Evolutionary conservation across 2,329 filamentous ascomycete species (phyloP), one percentile per base, ranked within the genome.

Genomic region (Fusarium newnesense): DNA sequence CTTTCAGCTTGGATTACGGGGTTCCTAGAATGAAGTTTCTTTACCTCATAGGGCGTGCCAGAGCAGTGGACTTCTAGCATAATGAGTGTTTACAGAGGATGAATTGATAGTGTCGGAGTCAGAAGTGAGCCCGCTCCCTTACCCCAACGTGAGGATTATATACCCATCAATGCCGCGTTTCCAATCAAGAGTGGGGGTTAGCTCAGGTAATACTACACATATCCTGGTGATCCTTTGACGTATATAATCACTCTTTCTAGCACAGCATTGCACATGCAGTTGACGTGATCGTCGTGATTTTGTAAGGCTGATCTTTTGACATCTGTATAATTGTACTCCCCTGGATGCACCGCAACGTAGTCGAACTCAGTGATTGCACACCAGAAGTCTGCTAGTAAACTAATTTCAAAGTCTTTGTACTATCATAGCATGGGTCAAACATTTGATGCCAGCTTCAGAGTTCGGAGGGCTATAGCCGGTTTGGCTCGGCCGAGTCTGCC

Each of bases 1-100:
- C 21, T 15, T 5, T 1, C 9, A 11, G 2, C 7, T 16, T 19
- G 2, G 7, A 9, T 2, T 19, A 32, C 10, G 21, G 8, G 24
- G 7, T 21, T n/a, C 2, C 5, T 5, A 7, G 7, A 19, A 9
- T 13, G 15, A 13, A 8, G 0, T 34, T 13, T 24, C 2, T 2
- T 19, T 63, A 67, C 70, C 53, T 73, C 70, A 10, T 73, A 73
- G 1, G 70, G 57, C 2, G 66, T 70, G 15, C 70, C 70, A 1
- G 61, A 70, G n/a, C 70, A 73, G 21, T 32, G 54, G 4, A 73
- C 70, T 50, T 70, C 43, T 4, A 73, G 40, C 70, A 73, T 73
- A 4, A 0, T 39, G 18, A 34, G 8, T 30, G 12, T 32, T n/a
- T 11, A 4, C 1, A 13, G 24, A 9, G 21, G n/a, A 9, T 10